phyloP scores from a whole-genome alignment of 1,284 basidiomycete genomes.

The Cutaneotrichosporon sp. region DNA sequence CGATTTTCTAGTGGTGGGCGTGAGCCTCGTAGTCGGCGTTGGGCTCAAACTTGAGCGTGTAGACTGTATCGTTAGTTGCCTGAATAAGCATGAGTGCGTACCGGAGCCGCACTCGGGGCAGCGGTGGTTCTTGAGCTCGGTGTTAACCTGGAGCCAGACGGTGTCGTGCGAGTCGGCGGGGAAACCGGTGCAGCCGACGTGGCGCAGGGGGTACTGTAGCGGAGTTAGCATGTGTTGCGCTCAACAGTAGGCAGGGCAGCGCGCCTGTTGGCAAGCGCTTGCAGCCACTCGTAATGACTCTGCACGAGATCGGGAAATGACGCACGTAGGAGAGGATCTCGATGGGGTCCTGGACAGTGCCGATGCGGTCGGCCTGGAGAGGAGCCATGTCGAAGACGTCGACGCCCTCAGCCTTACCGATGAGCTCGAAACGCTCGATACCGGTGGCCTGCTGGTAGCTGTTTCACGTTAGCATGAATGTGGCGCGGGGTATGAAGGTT shows the following conservation, averaged over 20 bases:
- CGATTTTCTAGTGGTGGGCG: constrained; percentile 37
- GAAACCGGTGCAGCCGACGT: constrained; percentile 84
- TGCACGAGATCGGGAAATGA: constrained; percentile 20
- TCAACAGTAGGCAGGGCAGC: no score
- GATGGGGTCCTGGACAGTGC: constrained; percentile 83
- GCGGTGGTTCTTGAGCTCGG: constrained; percentile 60
- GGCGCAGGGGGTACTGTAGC: constrained; percentile 65
- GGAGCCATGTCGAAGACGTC: constrained; percentile 88
- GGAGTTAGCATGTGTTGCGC: constrained; percentile 7
- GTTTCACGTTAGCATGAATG: background rate
- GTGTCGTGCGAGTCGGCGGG: constrained; percentile 90
- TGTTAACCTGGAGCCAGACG: constrained; percentile 68
- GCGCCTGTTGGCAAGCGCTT: background rate
- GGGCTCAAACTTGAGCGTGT: constrained; percentile 47
- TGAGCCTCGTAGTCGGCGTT: constrained; percentile 23
- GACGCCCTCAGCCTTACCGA: constrained; percentile 81
- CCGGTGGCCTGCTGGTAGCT: constrained; percentile 84
- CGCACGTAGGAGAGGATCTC: constrained; percentile 80
- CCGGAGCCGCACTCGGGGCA: constrained; percentile 78
- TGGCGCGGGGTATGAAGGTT: no score
- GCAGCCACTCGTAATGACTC: background rate
- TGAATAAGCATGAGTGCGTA: constrained; percentile 13
- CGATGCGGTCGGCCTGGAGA: constrained; percentile 77
- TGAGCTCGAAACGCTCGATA: constrained; percentile 88
- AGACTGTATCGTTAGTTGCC: constrained; percentile 27